A percentile compares a stretch with the other conserved stretches of the same genome.
These are phyloP conservation scores for Adansonia madagascariensis DNA, from an alignment of 441 rosid genomes.

Conservation along the genomic window DNA sequence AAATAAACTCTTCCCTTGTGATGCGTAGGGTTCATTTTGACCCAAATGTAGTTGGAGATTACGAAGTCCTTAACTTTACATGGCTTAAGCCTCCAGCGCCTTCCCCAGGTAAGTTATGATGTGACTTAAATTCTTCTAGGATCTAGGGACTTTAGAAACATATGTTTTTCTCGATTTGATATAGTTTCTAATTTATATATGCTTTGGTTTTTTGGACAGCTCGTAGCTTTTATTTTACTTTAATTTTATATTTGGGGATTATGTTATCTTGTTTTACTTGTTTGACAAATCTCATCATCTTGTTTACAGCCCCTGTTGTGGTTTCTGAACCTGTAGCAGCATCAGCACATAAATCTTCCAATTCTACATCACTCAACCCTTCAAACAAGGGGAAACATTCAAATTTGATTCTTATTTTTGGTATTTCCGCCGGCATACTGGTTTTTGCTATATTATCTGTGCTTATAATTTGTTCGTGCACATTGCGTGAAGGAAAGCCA, in stretches of 20 bases:
- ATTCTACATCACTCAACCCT: conserved; percentile 40
- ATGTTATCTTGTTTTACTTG: conserved; percentile 25
- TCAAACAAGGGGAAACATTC: conserved; percentile 61
- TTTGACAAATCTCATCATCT: conserved; percentile 35
- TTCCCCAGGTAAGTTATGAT: conserved; percentile 61
- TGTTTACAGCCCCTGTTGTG: conserved; percentile 71
- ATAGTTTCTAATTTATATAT: background rate
- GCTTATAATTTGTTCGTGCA: conserved; percentile 67
- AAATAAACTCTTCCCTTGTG: conserved; percentile 73
- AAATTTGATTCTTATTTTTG: conserved; percentile 59
- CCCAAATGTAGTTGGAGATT: conserved; percentile 72
- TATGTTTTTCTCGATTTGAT: conserved; percentile 1
- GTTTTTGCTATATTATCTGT: conserved; percentile 54
- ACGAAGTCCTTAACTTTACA: conserved; percentile 79
- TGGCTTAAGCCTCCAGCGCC: conserved; percentile 79
- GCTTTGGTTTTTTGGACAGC: conserved; percentile 11
- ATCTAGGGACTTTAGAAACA: background rate
- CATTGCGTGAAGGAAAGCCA: conserved; percentile 57
- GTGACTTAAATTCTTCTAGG: background rate
- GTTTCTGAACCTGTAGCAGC: conserved; percentile 59
- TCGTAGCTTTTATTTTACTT: conserved; percentile 2
- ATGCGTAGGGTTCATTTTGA: conserved; percentile 70
- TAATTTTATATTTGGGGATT: background rate
- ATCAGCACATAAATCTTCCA: conserved; percentile 51
- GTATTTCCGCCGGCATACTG: conserved; percentile 66